Conservation (phyloP, 495 filamentous ascomycete species). For the Trichoderma asperelloides region DNA sequence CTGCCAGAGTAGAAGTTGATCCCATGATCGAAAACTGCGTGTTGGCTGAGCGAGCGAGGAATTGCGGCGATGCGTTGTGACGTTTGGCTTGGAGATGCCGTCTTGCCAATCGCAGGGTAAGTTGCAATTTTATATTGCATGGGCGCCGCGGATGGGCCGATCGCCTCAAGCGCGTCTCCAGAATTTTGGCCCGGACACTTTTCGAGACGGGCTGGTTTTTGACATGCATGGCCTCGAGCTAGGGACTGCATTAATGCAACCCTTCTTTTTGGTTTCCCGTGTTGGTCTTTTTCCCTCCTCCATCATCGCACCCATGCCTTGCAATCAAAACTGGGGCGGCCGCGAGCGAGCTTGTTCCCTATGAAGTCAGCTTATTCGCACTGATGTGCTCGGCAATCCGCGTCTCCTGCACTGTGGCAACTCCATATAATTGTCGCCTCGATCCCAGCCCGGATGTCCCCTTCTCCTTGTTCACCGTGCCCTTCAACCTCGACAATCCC, state of each 20-base stretch:
- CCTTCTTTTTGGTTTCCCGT: background rate
- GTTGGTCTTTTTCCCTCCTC: background rate
- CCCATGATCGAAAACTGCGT: background rate
- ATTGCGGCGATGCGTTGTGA: background rate
- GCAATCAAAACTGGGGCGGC: conserved; percentile 3
- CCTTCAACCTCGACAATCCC: background rate
- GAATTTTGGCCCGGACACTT: background rate
- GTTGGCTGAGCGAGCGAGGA: background rate
- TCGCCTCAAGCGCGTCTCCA: conserved; percentile 1
- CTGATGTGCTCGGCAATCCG: background rate
- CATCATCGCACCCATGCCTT: background rate
- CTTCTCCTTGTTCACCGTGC: background rate
- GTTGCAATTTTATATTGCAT: conserved; percentile 1
- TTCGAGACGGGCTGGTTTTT: background rate
- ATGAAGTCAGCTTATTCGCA: background rate
- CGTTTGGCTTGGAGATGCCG: background rate
- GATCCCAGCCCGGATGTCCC: background rate
- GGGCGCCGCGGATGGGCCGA: background rate
- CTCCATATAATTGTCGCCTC: background rate
- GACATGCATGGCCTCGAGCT: background rate
- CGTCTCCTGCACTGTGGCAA: background rate
- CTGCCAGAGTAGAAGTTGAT: background rate
- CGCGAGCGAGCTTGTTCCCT: background rate
- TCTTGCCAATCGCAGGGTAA: background rate
- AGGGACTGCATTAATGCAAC: background rate